Evolutionary conservation across 805 yeast species (phyloP).

Genomic region (Myxozyma mucilagina): DNA sequence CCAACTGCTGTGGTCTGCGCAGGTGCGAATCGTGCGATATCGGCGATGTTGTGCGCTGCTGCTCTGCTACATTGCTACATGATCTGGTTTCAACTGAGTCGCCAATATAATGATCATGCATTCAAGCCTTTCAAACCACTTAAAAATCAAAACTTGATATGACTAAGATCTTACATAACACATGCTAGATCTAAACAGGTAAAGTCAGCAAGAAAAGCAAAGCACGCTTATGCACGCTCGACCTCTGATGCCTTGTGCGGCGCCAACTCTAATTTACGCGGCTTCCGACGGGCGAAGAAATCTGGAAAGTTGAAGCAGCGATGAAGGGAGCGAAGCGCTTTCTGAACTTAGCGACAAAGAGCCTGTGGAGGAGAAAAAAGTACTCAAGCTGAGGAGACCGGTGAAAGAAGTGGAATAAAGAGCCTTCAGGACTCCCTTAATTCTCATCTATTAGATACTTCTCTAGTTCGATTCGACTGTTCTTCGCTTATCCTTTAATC

Average conservation of each 20-base stretch:
- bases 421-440: no score
- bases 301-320: not conserved
- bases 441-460: not conserved
- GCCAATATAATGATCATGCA: no score
- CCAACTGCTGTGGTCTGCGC: no score
- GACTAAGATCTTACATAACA: not conserved
- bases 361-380: no score
- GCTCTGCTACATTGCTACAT: no score
- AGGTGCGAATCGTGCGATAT: no score
- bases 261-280: constrained; percentile 18
- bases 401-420: no score
- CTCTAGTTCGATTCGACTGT: not conserved
- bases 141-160: no score
- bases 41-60: no score
- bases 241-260: constrained; percentile 26
- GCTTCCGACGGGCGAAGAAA: not conserved
- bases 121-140: no score
- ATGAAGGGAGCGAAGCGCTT: not conserved
- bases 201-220: not conserved
- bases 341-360: not conserved
- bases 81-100: no score
- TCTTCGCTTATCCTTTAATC: not conserved
- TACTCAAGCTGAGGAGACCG: no score
- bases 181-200: not conserved
- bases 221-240: constrained; percentile 1